phyloP scores from a whole-genome alignment of 2,329 filamentous ascomycete genomes.

The Elsinoe perseae region DNA sequence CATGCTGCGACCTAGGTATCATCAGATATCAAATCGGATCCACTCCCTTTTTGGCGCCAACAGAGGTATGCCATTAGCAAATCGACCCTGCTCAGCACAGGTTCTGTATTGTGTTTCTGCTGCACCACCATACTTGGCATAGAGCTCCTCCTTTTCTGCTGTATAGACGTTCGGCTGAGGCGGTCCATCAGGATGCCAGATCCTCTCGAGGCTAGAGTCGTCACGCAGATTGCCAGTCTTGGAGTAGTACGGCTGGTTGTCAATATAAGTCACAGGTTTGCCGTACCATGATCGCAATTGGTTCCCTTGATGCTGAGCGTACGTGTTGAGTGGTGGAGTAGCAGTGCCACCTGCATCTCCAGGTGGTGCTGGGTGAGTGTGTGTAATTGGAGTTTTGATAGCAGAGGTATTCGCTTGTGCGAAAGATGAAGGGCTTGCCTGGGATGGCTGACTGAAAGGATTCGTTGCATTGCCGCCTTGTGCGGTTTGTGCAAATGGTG shows the following conservation, averaged over 20 bases:
- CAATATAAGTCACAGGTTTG: slow-evolving; percentile 53
- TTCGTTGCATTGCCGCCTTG: slow-evolving; percentile 5
- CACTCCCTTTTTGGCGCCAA: slow-evolving; percentile 72
- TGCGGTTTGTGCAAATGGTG: slow-evolving; percentile 18
- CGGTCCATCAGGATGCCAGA: slow-evolving; percentile 67
- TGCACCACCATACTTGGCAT: slow-evolving; percentile 45
- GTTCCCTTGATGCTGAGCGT: slow-evolving; percentile 38
- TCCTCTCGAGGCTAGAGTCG: slow-evolving; percentile 53
- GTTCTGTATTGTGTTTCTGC: slow-evolving; percentile 56
- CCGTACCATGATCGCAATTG: slow-evolving; percentile 55
- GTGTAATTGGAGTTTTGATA: slow-evolving; percentile 12
- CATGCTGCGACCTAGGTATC: not conserved
- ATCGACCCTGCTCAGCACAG: slow-evolving; percentile 58
- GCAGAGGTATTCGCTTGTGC: slow-evolving; percentile 16
- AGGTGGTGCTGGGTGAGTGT: slow-evolving; percentile 20
- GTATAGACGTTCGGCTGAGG: slow-evolving; percentile 51
- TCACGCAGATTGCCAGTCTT: slow-evolving; percentile 36
- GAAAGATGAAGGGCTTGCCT: slow-evolving; percentile 11
- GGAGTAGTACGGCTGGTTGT: slow-evolving; percentile 40
- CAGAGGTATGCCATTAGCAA: slow-evolving; percentile 67
- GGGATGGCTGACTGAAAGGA: slow-evolving; percentile 20
- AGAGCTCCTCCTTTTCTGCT: slow-evolving; percentile 50
- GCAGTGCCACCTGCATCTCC: not conserved
- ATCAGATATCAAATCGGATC: slow-evolving; percentile 34
- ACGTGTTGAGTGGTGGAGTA: slow-evolving; percentile 34